Evolutionary conservation across 306 rosid genomes (phyloP).

Genomic region (Begonia masoniana): DNA sequence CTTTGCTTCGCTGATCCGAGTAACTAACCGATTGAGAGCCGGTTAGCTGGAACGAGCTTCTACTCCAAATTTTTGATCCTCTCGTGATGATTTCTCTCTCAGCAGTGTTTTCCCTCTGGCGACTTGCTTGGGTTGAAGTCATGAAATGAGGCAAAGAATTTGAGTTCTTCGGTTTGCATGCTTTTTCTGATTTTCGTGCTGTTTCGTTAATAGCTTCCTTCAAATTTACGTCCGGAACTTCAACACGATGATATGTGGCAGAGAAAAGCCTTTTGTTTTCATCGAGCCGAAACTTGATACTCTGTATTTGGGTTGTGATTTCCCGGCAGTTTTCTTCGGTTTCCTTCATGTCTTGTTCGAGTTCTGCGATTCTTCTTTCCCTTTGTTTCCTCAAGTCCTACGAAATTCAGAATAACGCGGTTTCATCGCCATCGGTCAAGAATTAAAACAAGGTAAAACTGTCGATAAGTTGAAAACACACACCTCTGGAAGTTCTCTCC

Average conservation of each 20-base stretch:
- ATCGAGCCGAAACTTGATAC: conserved; percentile 30
- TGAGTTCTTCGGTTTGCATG: conserved; percentile 17
- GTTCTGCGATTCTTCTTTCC: conserved; percentile 49
- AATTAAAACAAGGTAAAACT: too few species aligned
- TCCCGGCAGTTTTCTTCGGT: conserved; percentile 41
- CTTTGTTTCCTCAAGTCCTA: conserved; percentile 71
- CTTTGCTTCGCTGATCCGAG: conserved; percentile 49
- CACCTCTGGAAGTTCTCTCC: conserved; percentile 56
- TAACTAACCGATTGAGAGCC: conserved; percentile 59
- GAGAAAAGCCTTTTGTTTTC: conserved; percentile 37
- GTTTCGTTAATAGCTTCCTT: conserved; percentile 29
- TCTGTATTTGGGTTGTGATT: conserved; percentile 39
- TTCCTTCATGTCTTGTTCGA: conserved; percentile 60
- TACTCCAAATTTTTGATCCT: conserved; percentile 36
- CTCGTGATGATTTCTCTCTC: conserved; percentile 34
- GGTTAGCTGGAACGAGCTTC: conserved; percentile 60
- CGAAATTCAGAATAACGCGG: too few species aligned
- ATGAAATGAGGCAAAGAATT: conserved; percentile 80
- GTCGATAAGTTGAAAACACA: conserved; percentile 12
- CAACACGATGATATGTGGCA: conserved; percentile 14
- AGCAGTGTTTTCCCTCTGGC: conserved; percentile 53
- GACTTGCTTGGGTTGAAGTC: conserved; percentile 90
- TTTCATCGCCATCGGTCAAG: too few species aligned
- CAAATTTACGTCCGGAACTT: conserved; percentile 28
- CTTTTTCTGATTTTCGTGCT: conserved; percentile 28